Percentiles rank a stretch among this genome's conserved stretches.
These are phyloP conservation scores for Murraya paniculata DNA, from an alignment of 345 rosid genomes.

Conservation along the genomic window DNA sequence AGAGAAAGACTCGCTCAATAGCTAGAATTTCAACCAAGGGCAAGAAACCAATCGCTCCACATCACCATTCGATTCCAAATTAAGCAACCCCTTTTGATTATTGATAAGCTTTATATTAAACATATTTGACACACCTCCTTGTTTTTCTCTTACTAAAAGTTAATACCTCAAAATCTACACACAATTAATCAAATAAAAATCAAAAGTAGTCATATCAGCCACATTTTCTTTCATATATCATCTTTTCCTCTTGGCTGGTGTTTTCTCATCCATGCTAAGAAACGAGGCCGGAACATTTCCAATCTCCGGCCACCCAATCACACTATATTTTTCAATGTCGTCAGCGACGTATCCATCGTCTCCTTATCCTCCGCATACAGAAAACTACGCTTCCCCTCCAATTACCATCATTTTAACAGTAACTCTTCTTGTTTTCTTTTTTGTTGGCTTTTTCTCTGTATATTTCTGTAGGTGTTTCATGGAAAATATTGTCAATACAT, in stretches of 20 bases:
- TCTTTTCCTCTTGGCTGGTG: background rate
- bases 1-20: conserved; percentile 47
- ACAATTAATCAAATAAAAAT: background rate
- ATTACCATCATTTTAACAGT: conserved; percentile 49
- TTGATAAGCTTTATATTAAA: background rate
- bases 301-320: conserved; percentile 45
- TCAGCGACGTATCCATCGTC: conserved; percentile 18
- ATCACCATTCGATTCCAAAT: conserved; percentile 33
- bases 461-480: conserved; percentile 62
- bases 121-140: conserved; percentile 8
- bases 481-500: conserved; percentile 36
- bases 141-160: conserved; percentile 20
- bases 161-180: background rate
- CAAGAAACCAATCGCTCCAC: conserved; percentile 28
- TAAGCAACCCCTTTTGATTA: conserved; percentile 13
- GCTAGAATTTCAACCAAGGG: conserved; percentile 23
- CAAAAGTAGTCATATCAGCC: background rate
- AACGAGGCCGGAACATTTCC: conserved; percentile 43
- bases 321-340: conserved; percentile 11
- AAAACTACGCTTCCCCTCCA: conserved; percentile 35
- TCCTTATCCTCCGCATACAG: background rate
- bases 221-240: background rate
- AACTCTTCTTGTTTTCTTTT: conserved; percentile 57
- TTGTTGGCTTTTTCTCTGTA: conserved; percentile 59
- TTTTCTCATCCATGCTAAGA: conserved; percentile 29